Conservation (phyloP, 129 eudicot genomes). For the Cynara cardunculus region DNA sequence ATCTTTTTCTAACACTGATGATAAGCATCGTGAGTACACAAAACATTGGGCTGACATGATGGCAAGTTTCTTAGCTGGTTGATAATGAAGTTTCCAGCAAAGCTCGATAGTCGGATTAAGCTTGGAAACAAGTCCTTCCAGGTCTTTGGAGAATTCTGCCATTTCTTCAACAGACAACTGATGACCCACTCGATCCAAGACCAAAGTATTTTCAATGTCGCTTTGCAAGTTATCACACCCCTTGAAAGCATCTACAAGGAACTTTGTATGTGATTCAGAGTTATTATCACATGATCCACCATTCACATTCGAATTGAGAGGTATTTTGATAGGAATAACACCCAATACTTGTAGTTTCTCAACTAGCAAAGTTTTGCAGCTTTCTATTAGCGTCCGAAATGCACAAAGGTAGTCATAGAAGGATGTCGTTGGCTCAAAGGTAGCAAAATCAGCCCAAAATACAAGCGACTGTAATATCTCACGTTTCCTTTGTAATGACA, state of each 20-base stretch:
- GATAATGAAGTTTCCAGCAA: slow-evolving; percentile 80
- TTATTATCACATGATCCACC: slow-evolving; percentile 22
- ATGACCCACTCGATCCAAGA: slow-evolving; percentile 21
- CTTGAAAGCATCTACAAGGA: slow-evolving; percentile 50
- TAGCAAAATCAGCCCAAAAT: slow-evolving; percentile 72
- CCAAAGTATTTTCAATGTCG: slow-evolving; percentile 14
- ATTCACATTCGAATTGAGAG: slow-evolving; percentile 24
- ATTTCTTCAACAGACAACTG: slow-evolving; percentile 55
- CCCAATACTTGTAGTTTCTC: slow-evolving; percentile 52
- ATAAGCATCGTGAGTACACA: slow-evolving; percentile 59
- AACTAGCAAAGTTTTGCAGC: slow-evolving; percentile 48
- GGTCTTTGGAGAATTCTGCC: slow-evolving; percentile 36
- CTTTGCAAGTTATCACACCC: slow-evolving; percentile 20
- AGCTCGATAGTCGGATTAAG: slow-evolving; percentile 62
- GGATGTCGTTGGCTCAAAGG: slow-evolving; percentile 53
- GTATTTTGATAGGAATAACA: slow-evolving; percentile 43
- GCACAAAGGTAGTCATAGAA: slow-evolving; percentile 79
- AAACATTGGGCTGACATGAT: slow-evolving; percentile 60
- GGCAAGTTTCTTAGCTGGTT: slow-evolving; percentile 47
- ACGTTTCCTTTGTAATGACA: slow-evolving; percentile 57
- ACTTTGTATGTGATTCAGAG: slow-evolving; percentile 41
- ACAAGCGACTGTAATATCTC: slow-evolving; percentile 54
- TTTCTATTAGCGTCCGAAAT: slow-evolving; percentile 61
- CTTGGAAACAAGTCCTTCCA: slow-evolving; percentile 56
- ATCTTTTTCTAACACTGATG: slow-evolving; percentile 39